phyloP scores from a whole-genome alignment of 805 yeast species.

The Ascoidea rubescens region DNA sequence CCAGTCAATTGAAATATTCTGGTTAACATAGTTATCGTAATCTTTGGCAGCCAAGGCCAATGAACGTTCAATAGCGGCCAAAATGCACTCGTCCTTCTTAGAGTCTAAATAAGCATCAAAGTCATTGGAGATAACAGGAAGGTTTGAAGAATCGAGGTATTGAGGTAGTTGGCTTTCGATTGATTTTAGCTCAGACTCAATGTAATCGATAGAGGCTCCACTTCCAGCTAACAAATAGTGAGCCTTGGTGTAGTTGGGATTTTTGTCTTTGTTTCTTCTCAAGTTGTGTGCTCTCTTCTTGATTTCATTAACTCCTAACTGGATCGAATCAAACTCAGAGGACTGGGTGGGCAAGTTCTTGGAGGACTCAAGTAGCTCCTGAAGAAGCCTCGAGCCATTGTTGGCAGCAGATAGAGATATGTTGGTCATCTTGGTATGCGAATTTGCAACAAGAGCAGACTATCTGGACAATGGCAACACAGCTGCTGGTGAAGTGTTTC shows the following conservation, averaged over 20 bases:
- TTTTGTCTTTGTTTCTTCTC: constrained; percentile 28
- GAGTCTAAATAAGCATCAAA: constrained; percentile 50
- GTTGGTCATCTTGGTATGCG: neutral
- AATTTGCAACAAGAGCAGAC: no score
- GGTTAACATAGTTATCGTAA: constrained; percentile 64
- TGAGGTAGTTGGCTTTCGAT: constrained; percentile 16
- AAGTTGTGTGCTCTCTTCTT: constrained; percentile 49
- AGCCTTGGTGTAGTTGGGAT: constrained; percentile 44
- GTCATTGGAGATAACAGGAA: constrained; percentile 17
- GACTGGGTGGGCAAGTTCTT: constrained; percentile 52
- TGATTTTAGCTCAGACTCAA: constrained; percentile 39
- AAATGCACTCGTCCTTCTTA: constrained; percentile 71
- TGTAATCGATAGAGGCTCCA: constrained; percentile 77
- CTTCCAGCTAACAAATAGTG: constrained; percentile 85
- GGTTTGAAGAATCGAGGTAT: constrained; percentile 5
- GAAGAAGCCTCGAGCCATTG: constrained; percentile 24
- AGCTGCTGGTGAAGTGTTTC: no score
- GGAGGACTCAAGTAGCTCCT: constrained; percentile 68
- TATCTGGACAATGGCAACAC: no score
- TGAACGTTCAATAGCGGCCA: constrained; percentile 73
- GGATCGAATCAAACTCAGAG: constrained; percentile 67
- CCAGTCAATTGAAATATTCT: constrained; percentile 76
- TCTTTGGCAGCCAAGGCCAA: constrained; percentile 63
- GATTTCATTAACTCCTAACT: constrained; percentile 68
- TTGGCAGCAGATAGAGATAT: neutral